phyloP scores from a whole-genome alignment of 805 yeast genomes.

The Barnettozyma vustinii region DNA sequence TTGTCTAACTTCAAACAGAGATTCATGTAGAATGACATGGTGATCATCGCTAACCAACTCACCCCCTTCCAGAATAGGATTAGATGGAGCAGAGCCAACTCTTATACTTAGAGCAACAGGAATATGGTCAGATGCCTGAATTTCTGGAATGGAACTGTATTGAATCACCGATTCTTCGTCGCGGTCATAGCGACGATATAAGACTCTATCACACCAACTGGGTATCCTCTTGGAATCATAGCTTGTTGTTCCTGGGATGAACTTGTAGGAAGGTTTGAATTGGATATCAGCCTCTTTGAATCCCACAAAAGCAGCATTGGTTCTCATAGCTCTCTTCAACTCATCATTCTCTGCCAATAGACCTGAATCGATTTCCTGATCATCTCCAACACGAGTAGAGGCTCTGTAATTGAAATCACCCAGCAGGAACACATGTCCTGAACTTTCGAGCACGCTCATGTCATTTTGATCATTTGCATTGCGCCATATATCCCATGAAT shows the following conservation, averaged over 20 bases:
- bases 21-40: constrained; percentile 1
- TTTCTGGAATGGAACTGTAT: constrained; percentile 45
- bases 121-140: constrained; percentile 68
- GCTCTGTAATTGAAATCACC: constrained; percentile 88
- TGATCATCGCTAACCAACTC: neutral
- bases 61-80: neutral
- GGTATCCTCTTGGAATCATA: constrained; percentile 62
- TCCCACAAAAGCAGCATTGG: constrained; percentile 49
- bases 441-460: constrained; percentile 43
- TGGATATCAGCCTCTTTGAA: constrained; percentile 59
- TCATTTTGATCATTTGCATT: constrained; percentile 49
- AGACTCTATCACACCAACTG: constrained; percentile 87
- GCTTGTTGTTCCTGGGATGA: constrained; percentile 37
- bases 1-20: neutral
- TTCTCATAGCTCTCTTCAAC: constrained; percentile 25
- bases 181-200: constrained; percentile 44
- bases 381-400: constrained; percentile 13
- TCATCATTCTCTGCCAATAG: constrained; percentile 32
- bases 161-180: constrained; percentile 26
- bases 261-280: constrained; percentile 83
- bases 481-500: constrained; percentile 44
- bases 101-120: constrained; percentile 58
- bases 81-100: neutral
- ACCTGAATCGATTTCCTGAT: constrained; percentile 11
- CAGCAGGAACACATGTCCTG: constrained; percentile 59